A percentile compares a stretch with the other conserved stretches of the same genome.
Evolutionary conservation across 2,329 filamentous ascomycete species (phyloP).

Genomic region (Monascus ruber): DNA sequence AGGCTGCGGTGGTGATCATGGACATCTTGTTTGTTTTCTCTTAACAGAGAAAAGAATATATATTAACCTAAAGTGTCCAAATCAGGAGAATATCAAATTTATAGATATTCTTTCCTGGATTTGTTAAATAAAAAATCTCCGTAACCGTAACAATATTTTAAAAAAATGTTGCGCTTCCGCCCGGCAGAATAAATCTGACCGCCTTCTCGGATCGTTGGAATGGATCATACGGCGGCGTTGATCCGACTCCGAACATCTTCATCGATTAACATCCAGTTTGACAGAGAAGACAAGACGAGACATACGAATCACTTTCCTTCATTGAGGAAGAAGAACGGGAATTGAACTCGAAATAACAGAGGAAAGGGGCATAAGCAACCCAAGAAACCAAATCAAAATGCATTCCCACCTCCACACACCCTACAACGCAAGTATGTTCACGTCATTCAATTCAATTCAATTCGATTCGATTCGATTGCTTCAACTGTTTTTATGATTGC

Average conservation of each 20-base stretch:
- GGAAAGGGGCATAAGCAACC: background rate
- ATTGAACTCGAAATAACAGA: background rate
- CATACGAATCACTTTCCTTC: background rate
- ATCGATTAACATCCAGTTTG: background rate
- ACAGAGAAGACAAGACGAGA: no score
- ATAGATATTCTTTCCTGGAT: background rate
- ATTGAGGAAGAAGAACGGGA: background rate
- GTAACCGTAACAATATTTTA: background rate
- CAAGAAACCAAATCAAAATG: conserved; percentile 46
- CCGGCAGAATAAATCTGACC: conserved; percentile 19
- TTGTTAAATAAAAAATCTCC: conserved; percentile 1
- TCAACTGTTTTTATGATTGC: no score
- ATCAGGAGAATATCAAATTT: conserved; percentile 1
- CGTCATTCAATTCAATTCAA: no score
- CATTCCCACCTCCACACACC: conserved; percentile 96
- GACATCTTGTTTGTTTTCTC: conserved; percentile 25
- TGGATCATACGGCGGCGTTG: background rate
- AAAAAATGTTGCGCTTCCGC: conserved; percentile 11
- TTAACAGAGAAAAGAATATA: background rate
- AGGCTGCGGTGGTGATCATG: conserved; percentile 66
- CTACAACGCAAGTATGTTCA: conserved; percentile 64
- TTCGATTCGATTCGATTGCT: no score
- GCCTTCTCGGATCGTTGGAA: conserved; percentile 10
- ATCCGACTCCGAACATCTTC: background rate
- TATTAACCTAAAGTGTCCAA: background rate